Base-by-base conservation (phyloP, 1,284 basidiomycete species). In the Leucoagaricus sp. region DNA sequence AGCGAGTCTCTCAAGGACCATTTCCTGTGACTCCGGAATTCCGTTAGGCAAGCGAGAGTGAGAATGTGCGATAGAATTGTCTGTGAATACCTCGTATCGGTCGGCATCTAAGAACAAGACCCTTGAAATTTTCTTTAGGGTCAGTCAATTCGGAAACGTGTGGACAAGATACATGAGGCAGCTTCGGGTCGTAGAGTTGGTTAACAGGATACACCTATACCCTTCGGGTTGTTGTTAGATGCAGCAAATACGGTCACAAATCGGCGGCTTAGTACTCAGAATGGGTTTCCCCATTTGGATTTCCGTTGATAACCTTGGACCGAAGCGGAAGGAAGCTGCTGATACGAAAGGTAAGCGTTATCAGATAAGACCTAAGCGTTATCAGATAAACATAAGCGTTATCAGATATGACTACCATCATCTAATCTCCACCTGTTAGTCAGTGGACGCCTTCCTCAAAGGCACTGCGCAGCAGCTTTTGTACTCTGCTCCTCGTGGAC, bases 311-410 rank as follows among this genome's bases (percentile, higher is more conserved):
- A n/a, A 10, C 46, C n/a, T 15, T 49, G 45, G 45, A 47, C 19
- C 45, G 31, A 47, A 47, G 13, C 10, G 21, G 33, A 13, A 38
- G 12, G 6, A n/a, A 4, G 33, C n/a, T n/a, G n/a, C n/a, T n/a
- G n/a, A n/a, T n/a, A n/a, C n/a, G n/a, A n/a, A n/a, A n/a, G n/a
- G n/a, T n/a, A n/a, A n/a, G n/a, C n/a, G n/a, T n/a, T n/a, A n/a
- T n/a, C n/a, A n/a, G 26, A 40, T 29, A 23, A 33, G 33, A 10
- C 17, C 42, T n/a, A n/a, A 25, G 19, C 15, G 6, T 55, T 55
- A 55, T 55, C 54, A 55, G 54, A 55, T 55, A 55, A 55, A 33
- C n/a, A n/a, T n/a, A n/a, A 25, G 19, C 15, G 6, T 55, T 55
- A 55, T 55, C 54, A 55, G 54, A 55, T 55, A 55, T n/a, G 49